Percentiles rank a stretch among this genome's conserved stretches.
These are phyloP conservation scores for Fagus crenata DNA, from an alignment of 306 rosid species.

Conservation along the genomic window DNA sequence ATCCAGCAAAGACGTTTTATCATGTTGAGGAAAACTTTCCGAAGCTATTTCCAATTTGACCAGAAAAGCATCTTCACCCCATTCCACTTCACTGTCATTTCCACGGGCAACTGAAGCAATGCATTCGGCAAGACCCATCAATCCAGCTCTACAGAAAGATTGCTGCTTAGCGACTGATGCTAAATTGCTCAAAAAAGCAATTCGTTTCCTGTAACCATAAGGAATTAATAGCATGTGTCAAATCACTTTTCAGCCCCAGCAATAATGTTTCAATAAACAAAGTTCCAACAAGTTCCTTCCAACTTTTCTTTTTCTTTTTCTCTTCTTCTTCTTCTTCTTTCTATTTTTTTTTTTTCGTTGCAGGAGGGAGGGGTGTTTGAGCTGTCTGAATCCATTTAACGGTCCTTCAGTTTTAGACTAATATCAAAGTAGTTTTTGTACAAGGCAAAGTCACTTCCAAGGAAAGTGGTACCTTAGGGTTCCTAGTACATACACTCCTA, in stretches of 20 bases:
- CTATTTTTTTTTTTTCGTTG: neutral
- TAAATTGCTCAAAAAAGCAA: conserved; percentile 66
- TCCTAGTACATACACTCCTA: neutral
- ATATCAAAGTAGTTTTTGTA: neutral
- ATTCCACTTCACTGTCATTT: conserved; percentile 38
- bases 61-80: conserved; percentile 32
- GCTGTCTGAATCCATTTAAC: neutral
- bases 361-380: neutral
- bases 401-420: neutral
- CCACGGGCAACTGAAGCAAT: conserved; percentile 69
- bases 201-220: conserved; percentile 52
- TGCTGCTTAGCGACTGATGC: conserved; percentile 67
- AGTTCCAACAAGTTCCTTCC: neutral
- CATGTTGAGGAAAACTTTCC: conserved; percentile 40
- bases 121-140: conserved; percentile 88
- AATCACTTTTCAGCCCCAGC: neutral
- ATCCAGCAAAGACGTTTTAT: conserved; percentile 54
- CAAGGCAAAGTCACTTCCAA: neutral
- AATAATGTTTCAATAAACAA: conserved; percentile 1
- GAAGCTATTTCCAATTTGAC: conserved; percentile 35
- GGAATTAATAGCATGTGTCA: conserved; percentile 15
- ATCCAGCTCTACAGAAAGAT: conserved; percentile 85
- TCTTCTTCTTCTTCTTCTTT: neutral
- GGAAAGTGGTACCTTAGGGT: neutral
- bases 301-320: neutral